Conservation (phyloP, 352 stramenopile genomes). For the Phytophthora pinifolia region DNA sequence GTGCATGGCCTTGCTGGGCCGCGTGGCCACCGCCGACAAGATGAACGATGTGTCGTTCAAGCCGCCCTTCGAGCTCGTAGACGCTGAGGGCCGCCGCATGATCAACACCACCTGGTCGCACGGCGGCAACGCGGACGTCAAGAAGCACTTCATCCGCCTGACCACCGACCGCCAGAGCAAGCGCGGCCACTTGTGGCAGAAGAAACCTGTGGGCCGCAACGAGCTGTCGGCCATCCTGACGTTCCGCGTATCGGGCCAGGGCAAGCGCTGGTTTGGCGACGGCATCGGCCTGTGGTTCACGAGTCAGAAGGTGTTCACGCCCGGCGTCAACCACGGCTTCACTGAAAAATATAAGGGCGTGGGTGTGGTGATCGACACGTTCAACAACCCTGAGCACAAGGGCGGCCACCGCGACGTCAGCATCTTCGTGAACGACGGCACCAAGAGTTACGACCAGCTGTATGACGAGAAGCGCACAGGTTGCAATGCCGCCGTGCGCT, state of each 20-base stretch:
- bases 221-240: slow-evolving; percentile 66
- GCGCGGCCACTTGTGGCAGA: slow-evolving; percentile 79
- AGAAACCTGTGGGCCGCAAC: slow-evolving; percentile 48
- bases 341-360: slow-evolving; percentile 74
- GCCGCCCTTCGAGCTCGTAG: slow-evolving; percentile 68
- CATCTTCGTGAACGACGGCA: slow-evolving; percentile 80
- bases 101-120: slow-evolving; percentile 79
- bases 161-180: slow-evolving; percentile 89
- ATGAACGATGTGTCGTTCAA: slow-evolving; percentile 81
- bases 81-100: slow-evolving; percentile 56
- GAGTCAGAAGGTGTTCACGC: slow-evolving; percentile 50
- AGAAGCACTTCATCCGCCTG: slow-evolving; percentile 88
- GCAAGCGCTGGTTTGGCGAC: slow-evolving; percentile 85
- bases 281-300: slow-evolving; percentile 86
- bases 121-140: slow-evolving; percentile 72
- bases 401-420: slow-evolving; percentile 86
- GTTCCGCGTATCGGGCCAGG: slow-evolving; percentile 82
- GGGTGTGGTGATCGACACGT: slow-evolving; percentile 84
- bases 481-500: slow-evolving; percentile 78
- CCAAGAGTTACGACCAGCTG: slow-evolving; percentile 65
- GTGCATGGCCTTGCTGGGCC: slow-evolving; percentile 19
- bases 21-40: slow-evolving; percentile 26
- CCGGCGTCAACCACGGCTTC: slow-evolving; percentile 78
- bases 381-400: slow-evolving; percentile 81
- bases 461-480: slow-evolving; percentile 66